A percentile compares a stretch with the other conserved stretches of the same genome.
phyloP scores from a whole-genome alignment of 2,329 filamentous ascomycete species.

The Hymenoscyphus occultus region DNA sequence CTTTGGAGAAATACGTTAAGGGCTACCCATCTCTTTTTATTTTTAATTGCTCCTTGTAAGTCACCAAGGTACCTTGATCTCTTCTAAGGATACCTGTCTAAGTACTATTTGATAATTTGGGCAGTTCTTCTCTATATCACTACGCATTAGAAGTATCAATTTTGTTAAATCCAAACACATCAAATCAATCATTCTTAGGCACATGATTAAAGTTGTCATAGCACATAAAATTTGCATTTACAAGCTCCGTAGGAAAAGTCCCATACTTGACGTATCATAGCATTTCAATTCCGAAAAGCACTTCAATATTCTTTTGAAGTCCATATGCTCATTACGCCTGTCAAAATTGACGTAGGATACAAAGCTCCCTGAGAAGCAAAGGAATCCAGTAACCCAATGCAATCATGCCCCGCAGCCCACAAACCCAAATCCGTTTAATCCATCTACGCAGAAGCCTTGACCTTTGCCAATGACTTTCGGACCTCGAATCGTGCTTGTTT shows the following conservation, averaged over 20 bases:
- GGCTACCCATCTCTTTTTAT: too few relatives aligned
- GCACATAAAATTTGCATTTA: constrained; percentile 8
- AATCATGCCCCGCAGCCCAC: constrained; percentile 45
- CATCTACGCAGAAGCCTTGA: constrained; percentile 68
- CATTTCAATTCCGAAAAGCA: constrained; percentile 21
- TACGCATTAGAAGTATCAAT: background rate
- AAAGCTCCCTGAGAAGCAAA: constrained; percentile 58
- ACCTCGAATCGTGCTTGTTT: constrained; percentile 99
- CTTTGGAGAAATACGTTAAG: too few relatives aligned
- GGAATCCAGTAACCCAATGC: constrained; percentile 57
- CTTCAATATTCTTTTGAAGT: constrained; percentile 48
- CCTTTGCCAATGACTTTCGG: constrained; percentile 92
- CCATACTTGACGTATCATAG: constrained; percentile 24
- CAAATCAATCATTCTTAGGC: background rate
- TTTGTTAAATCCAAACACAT: background rate
- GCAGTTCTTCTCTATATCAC: background rate
- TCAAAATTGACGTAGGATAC: constrained; percentile 62
- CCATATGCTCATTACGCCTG: constrained; percentile 62
- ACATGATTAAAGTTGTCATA: background rate
- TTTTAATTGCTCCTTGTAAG: too few relatives aligned
- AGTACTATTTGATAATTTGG: background rate
- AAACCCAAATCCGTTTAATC: constrained; percentile 32
- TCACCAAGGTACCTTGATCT: too few relatives aligned
- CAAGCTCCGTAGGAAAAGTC: constrained; percentile 1
- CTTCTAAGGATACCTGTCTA: too few relatives aligned